These are phyloP conservation scores for Aspergillus sclerotiicarbonarius DNA, from an alignment of 495 filamentous ascomycete genomes.

Conservation along the genomic window DNA sequence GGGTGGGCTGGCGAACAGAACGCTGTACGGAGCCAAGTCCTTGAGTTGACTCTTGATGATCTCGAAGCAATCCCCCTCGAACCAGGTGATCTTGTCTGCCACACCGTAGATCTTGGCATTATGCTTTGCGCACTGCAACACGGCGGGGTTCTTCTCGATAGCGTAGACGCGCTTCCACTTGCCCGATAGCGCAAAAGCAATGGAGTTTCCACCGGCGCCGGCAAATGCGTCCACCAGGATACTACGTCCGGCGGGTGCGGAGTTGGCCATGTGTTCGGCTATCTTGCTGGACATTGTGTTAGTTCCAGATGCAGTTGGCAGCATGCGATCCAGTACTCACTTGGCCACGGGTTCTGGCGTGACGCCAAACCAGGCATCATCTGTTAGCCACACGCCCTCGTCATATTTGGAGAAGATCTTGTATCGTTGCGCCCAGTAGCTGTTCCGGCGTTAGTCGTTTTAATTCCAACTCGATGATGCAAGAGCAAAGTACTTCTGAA, in stretches of 20 bases:
- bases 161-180: slow-evolving; percentile 80
- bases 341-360: slow-evolving; percentile 87
- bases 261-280: slow-evolving; percentile 64
- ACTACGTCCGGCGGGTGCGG: slow-evolving; percentile 49
- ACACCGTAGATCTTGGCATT: slow-evolving; percentile 91
- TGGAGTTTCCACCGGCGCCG: slow-evolving; percentile 91
- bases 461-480: not conserved
- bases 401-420: slow-evolving; percentile 80
- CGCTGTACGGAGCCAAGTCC: slow-evolving; percentile 52
- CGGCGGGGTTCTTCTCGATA: slow-evolving; percentile 76
- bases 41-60: slow-evolving; percentile 50
- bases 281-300: slow-evolving; percentile 59
- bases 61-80: slow-evolving; percentile 79
- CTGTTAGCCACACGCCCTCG: slow-evolving; percentile 84
- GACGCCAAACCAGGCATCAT: slow-evolving; percentile 92
- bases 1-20: slow-evolving; percentile 87
- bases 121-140: slow-evolving; percentile 83
- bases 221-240: slow-evolving; percentile 83
- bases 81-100: slow-evolving; percentile 72
- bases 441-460: slow-evolving; percentile 26
- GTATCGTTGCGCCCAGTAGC: slow-evolving; percentile 87
- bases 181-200: slow-evolving; percentile 78
- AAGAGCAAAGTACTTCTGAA: slow-evolving; percentile 60
- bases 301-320: not conserved
- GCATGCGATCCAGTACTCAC: slow-evolving; percentile 44